These are phyloP conservation scores for Brassica juncea DNA, from an alignment of 345 rosid species.

Conservation along the genomic window DNA sequence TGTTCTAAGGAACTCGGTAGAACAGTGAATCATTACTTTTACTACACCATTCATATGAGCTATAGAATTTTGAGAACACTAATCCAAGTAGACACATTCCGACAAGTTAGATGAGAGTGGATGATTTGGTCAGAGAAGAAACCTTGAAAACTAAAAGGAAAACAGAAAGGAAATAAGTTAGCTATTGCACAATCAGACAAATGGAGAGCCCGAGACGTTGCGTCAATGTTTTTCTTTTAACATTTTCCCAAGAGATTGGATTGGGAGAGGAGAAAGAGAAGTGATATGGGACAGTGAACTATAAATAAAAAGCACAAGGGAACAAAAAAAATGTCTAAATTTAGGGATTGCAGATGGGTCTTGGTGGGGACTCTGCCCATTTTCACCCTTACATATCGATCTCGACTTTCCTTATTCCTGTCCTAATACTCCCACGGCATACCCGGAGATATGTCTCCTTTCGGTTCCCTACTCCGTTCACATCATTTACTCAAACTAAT, in stretches of 20 bases:
- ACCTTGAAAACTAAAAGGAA: constrained; percentile 23
- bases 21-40: not conserved
- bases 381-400: constrained; percentile 56
- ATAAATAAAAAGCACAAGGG: constrained; percentile 81
- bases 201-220: constrained; percentile 31
- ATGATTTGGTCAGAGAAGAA: constrained; percentile 22
- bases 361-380: constrained; percentile 65
- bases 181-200: constrained; percentile 36
- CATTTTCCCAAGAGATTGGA: constrained; percentile 46
- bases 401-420: constrained; percentile 67
- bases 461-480: constrained; percentile 22
- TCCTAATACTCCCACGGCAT: constrained; percentile 70
- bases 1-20: not conserved
- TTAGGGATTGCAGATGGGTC: constrained; percentile 51
- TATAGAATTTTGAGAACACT: not conserved
- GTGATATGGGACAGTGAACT: constrained; percentile 62
- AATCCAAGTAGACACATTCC: constrained; percentile 8
- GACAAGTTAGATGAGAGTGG: constrained; percentile 19
- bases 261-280: constrained; percentile 9
- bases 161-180: not conserved
- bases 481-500: constrained; percentile 24
- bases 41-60: not conserved
- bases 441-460: constrained; percentile 53
- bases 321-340: constrained; percentile 68
- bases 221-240: constrained; percentile 35